Conservation (phyloP, 2,329 filamentous ascomycete species). For the Ophiocordyceps robertsii region DNA sequence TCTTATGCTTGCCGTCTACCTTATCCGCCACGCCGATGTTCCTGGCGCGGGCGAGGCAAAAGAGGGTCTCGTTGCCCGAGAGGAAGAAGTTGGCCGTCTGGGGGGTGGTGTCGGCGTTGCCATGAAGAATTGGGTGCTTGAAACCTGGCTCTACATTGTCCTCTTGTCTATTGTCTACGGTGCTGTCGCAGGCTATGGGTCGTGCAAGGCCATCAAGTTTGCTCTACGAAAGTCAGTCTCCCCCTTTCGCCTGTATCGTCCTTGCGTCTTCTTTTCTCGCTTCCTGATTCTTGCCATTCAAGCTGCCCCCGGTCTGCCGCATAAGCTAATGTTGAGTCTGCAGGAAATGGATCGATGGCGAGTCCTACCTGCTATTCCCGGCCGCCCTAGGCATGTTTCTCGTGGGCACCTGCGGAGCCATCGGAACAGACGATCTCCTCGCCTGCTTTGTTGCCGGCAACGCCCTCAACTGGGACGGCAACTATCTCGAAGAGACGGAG, state of each 20-base stretch:
- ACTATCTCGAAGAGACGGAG: slow-evolving; percentile 41
- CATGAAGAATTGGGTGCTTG: slow-evolving; percentile 42
- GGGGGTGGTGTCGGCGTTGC: slow-evolving; percentile 38
- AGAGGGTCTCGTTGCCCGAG: slow-evolving; percentile 8
- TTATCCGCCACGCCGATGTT: slow-evolving; percentile 38
- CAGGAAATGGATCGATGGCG: slow-evolving; percentile 40
- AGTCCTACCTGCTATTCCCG: slow-evolving; percentile 39
- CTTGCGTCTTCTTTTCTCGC: too few species aligned
- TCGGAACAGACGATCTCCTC: slow-evolving; percentile 46
- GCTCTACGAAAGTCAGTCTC: slow-evolving; percentile 18
- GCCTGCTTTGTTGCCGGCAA: slow-evolving; percentile 48
- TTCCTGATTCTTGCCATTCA: too few species aligned
- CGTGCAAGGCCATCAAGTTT: slow-evolving; percentile 31
- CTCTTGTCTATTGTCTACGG: slow-evolving; percentile 39
- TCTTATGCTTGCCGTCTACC: slow-evolving; percentile 11
- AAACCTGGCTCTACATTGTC: slow-evolving; percentile 48
- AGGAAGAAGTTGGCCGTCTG: slow-evolving; percentile 30
- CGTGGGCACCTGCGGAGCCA: slow-evolving; percentile 40
- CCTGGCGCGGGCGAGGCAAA: slow-evolving; percentile 8
- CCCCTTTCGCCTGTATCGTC: too few species aligned
- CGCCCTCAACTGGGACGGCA: slow-evolving; percentile 47
- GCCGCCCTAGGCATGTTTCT: slow-evolving; percentile 41
- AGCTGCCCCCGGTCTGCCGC: too few species aligned
- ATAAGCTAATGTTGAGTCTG: too few species aligned
- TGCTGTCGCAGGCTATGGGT: slow-evolving; percentile 31